Percentiles rank a stretch among this genome's conserved stretches.
Evolutionary conservation across 1,284 basidiomycete genomes (phyloP).

Genomic region (Ceratobasidium sp.): DNA sequence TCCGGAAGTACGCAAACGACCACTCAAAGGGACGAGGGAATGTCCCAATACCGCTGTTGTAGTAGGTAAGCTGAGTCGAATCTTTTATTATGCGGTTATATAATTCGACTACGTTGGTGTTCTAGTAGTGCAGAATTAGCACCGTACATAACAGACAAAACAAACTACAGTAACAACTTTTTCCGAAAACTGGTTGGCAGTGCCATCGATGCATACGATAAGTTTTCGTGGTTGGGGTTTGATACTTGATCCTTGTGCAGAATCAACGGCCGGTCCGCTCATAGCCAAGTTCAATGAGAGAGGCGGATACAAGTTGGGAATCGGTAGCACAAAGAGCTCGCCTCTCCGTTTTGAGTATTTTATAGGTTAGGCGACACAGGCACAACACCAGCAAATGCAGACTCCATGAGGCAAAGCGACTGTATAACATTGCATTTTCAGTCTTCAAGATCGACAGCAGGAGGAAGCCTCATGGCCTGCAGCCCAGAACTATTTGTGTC

Average conservation of each 20-base stretch:
- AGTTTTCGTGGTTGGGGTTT: slow-evolving; percentile 7
- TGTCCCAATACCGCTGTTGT: slow-evolving; percentile 49
- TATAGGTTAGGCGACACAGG: background rate
- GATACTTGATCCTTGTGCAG: background rate
- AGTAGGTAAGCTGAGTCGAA: slow-evolving; percentile 44
- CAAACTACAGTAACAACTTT: background rate
- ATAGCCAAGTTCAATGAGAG: background rate
- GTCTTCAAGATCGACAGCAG: too few species aligned
- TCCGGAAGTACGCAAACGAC: slow-evolving; percentile 14
- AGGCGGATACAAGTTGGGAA: background rate
- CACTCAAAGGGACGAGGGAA: slow-evolving; percentile 32
- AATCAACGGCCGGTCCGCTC: background rate
- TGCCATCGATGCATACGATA: slow-evolving; percentile 29
- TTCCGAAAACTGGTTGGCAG: slow-evolving; percentile 23
- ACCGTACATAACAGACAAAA: background rate
- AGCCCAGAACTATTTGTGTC: too few species aligned
- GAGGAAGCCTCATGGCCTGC: too few species aligned
- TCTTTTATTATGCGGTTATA: slow-evolving; percentile 21
- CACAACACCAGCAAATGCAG: too few species aligned
- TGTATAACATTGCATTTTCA: too few species aligned
- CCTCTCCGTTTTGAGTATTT: background rate
- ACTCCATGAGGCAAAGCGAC: too few species aligned
- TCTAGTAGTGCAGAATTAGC: slow-evolving; percentile 1
- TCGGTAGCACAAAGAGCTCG: background rate
- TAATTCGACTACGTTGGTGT: background rate